phyloP scores from a whole-genome alignment of 352 stramenopile genomes.

The Globisporangium megalacanthum region DNA sequence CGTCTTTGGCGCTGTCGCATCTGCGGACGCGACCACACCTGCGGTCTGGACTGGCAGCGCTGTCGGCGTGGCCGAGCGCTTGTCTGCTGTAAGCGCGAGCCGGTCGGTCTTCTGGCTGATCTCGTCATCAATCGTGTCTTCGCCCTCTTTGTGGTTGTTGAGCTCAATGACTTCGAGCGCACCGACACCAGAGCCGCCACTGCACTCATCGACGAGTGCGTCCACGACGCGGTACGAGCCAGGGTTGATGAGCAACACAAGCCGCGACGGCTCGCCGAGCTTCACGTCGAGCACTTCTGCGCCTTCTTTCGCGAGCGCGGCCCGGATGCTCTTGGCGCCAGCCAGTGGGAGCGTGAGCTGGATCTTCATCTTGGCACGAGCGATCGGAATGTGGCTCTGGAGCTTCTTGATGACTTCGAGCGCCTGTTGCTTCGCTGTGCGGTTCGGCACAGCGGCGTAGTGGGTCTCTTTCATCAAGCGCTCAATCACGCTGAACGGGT shows the following conservation, averaged over 20 bases:
- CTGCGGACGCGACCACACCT: background rate
- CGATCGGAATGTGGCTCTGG: conserved; percentile 90
- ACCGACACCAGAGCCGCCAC: conserved; percentile 28
- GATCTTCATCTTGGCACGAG: conserved; percentile 97
- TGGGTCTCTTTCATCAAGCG: conserved; percentile 96
- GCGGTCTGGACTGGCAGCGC: conserved; percentile 8
- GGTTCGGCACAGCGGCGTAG: conserved; percentile 93
- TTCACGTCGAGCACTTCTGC: conserved; percentile 65
- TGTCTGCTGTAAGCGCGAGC: conserved; percentile 32
- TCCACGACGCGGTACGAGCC: conserved; percentile 73
- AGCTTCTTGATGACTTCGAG: conserved; percentile 97
- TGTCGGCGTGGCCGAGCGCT: conserved; percentile 9
- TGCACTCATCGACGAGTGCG: conserved; percentile 60
- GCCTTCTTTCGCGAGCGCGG: conserved; percentile 48
- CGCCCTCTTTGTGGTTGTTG: conserved; percentile 88
- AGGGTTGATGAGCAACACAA: conserved; percentile 72
- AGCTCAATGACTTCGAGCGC: conserved; percentile 91
- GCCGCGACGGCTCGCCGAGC: conserved; percentile 43
- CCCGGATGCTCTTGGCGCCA: conserved; percentile 52
- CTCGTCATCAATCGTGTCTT: conserved; percentile 90
- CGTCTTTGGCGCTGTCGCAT: conserved; percentile 32
- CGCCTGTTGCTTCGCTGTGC: conserved; percentile 94
- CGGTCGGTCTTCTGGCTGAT: conserved; percentile 84
- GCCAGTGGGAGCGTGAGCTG: conserved; percentile 57
- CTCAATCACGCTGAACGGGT: conserved; percentile 96